phyloP scores from a whole-genome alignment of 2,329 filamentous ascomycete genomes.

The Sporothrix variecibatus region DNA sequence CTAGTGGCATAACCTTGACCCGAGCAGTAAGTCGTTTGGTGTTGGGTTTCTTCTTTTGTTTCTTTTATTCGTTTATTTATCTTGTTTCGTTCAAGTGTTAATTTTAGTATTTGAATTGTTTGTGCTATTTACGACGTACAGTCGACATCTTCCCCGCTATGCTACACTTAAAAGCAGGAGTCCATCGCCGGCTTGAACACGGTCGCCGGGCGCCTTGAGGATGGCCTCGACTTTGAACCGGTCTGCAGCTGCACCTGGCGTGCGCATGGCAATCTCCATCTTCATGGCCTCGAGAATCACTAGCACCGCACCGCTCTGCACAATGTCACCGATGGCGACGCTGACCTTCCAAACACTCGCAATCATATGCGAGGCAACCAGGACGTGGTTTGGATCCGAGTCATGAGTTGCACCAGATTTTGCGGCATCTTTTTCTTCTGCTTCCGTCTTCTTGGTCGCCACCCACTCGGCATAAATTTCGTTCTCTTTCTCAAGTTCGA shows the following conservation, averaged over 20 bases:
- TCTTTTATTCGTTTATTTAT: no score
- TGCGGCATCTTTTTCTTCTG: not conserved
- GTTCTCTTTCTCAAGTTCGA: not conserved
- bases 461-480: not conserved
- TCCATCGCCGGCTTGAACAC: not conserved
- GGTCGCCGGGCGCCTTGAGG: not conserved
- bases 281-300: constrained; percentile 60
- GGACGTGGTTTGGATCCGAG: not conserved
- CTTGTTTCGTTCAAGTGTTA: no score
- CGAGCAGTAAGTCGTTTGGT: not conserved
- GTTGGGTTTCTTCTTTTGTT: not conserved
- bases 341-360: constrained; percentile 58
- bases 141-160: no score
- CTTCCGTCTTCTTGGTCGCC: not conserved
- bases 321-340: constrained; percentile 31
- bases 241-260: not conserved
- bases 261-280: constrained; percentile 48
- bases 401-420: not conserved
- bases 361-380: constrained; percentile 39
- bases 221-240: not conserved
- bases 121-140: no score
- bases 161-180: not conserved
- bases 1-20: not conserved
- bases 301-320: constrained; percentile 41
- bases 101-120: no score